These are phyloP conservation scores for Phytophthora capsici DNA, from an alignment of 352 stramenopile genomes.

Conservation along the genomic window DNA sequence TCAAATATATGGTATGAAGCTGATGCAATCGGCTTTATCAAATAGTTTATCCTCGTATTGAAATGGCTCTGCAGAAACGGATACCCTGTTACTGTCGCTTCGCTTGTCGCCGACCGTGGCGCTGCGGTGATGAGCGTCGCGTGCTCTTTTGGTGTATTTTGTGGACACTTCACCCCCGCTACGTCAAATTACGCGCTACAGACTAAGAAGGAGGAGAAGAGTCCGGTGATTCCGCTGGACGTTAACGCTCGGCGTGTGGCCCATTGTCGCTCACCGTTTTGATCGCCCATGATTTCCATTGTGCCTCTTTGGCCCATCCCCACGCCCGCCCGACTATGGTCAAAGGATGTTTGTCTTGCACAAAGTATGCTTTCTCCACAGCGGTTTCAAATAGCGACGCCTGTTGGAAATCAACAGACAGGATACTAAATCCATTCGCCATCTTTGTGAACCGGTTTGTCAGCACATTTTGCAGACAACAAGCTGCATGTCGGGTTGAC, in stretches of 20 bases:
- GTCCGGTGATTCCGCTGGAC: constrained; percentile 28
- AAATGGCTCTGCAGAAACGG: no score
- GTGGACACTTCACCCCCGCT: constrained; percentile 10
- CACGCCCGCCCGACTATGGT: neutral
- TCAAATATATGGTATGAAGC: constrained; percentile 5
- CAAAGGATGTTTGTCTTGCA: constrained; percentile 28
- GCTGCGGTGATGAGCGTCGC: neutral
- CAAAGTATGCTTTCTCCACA: neutral
- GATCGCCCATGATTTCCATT: constrained; percentile 19
- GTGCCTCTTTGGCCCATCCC: constrained; percentile 29
- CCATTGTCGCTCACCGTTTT: constrained; percentile 11
- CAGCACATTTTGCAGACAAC: no score
- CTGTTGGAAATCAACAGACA: no score
- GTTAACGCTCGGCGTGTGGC: constrained; percentile 22
- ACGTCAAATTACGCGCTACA: constrained; percentile 18
- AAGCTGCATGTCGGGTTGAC: no score
- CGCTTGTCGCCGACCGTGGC: neutral
- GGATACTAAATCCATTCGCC: no score
- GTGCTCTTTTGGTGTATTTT: constrained; percentile 3
- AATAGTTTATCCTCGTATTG: no score
- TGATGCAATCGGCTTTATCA: neutral
- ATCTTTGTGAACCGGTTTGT: no score
- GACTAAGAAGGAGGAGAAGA: constrained; percentile 35
- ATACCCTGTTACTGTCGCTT: constrained; percentile 21
- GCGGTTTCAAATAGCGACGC: no score